Evolutionary conservation across 352 stramenopile genomes (phyloP).

Genomic region (Phytophthora palmivora): DNA sequence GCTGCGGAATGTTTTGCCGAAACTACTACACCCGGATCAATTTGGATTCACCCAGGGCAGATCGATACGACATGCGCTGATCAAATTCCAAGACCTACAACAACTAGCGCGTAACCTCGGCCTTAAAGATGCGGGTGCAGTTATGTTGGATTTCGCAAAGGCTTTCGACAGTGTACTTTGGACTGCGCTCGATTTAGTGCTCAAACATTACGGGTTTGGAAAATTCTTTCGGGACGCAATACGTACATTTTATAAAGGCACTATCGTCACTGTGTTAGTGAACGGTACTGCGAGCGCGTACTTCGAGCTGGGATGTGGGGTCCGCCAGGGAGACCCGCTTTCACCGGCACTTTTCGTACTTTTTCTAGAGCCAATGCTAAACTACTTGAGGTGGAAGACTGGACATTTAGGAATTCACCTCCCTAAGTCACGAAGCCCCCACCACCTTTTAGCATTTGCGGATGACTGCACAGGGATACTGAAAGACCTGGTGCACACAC

Average conservation of each 20-base stretch:
- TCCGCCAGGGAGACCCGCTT: constrained; percentile 26
- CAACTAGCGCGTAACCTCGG: not conserved
- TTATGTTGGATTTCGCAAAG: constrained; percentile 29
- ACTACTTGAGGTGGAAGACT: constrained; percentile 7
- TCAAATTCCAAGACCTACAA: constrained; percentile 27
- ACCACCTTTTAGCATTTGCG: constrained; percentile 20
- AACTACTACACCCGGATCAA: constrained; percentile 10
- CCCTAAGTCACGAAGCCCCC: not conserved
- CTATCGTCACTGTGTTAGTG: constrained; percentile 18
- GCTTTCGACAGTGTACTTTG: constrained; percentile 31
- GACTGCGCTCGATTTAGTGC: constrained; percentile 7
- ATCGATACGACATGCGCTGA: constrained; percentile 22
- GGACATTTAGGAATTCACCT: constrained; percentile 2
- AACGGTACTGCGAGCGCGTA: constrained; percentile 12
- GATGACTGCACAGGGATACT: constrained; percentile 33
- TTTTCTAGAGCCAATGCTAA: constrained; percentile 30
- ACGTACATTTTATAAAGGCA: constrained; percentile 16
- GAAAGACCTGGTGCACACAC: constrained; percentile 2
- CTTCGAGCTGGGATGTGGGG: constrained; percentile 25
- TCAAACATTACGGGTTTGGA: constrained; percentile 22
- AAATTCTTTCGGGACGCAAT: not conserved
- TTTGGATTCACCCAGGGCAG: constrained; percentile 8
- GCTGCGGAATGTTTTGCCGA: constrained; percentile 7
- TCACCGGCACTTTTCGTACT: constrained; percentile 33
- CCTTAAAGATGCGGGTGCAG: not conserved